Evolutionary conservation across 495 filamentous ascomycete genomes (phyloP).

Genomic region (Geopyxis carbonaria): DNA sequence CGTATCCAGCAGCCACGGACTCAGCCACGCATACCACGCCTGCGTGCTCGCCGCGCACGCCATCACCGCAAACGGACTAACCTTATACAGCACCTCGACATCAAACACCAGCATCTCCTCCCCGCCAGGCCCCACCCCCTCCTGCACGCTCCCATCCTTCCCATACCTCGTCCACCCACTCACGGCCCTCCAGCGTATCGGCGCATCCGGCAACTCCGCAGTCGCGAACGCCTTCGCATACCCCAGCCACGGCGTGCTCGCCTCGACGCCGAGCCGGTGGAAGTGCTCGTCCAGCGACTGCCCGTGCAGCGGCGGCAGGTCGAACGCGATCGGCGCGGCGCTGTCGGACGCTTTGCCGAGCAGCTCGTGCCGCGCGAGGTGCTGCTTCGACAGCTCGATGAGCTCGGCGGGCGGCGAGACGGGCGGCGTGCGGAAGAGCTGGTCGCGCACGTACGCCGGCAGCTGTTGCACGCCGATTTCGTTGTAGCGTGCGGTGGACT

Average conservation of each 20-base stretch:
- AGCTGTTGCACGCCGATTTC: conserved; percentile 89
- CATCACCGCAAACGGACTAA: conserved; percentile 84
- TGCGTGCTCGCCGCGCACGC: conserved; percentile 76
- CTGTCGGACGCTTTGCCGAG: conserved; percentile 72
- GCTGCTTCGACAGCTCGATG: conserved; percentile 59
- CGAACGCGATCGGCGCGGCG: conserved; percentile 59
- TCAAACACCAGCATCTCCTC: conserved; percentile 64
- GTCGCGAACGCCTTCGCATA: conserved; percentile 56
- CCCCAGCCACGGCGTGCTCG: conserved; percentile 69
- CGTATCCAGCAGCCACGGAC: conserved; percentile 83
- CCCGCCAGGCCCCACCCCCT: conserved; percentile 8
- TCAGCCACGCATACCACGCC: conserved; percentile 94
- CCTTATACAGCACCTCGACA: conserved; percentile 91
- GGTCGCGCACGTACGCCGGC: conserved; percentile 59
- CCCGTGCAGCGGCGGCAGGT: conserved; percentile 66
- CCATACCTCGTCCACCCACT: conserved; percentile 94
- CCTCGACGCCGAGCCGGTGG: conserved; percentile 70
- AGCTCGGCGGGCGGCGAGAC: conserved; percentile 42
- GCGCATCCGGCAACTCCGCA: conserved; percentile 49
- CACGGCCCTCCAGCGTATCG: conserved; percentile 24
- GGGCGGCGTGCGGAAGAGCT: conserved; percentile 49
- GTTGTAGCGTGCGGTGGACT: conserved; percentile 57
- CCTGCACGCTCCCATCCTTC: conserved; percentile 39
- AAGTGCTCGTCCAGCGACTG: conserved; percentile 86
- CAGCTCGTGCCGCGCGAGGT: conserved; percentile 76